Conservation (phyloP, 805 yeast genomes). For the Phaffomyces thermotolerans region DNA sequence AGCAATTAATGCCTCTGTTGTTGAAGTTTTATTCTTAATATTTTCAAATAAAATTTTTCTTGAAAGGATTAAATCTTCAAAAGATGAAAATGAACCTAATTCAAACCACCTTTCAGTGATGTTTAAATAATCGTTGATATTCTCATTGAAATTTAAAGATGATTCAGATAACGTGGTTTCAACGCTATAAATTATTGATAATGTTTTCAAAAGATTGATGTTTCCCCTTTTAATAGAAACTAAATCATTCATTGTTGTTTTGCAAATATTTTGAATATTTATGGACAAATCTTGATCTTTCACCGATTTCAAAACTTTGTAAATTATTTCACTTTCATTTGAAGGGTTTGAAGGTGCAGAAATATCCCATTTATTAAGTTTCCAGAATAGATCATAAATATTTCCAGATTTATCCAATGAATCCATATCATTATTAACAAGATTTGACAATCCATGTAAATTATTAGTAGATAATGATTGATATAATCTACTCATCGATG, state of each 20-base stretch:
- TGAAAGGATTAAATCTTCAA: constrained; percentile 38
- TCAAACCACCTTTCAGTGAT: constrained; percentile 30
- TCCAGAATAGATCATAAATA: constrained; percentile 65
- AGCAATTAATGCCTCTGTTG: constrained; percentile 19
- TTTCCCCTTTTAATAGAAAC: background rate
- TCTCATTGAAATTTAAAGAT: background rate
- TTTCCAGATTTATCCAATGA: constrained; percentile 14
- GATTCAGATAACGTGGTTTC: constrained; percentile 5
- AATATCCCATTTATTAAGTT: constrained; percentile 68
- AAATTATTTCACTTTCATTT: constrained; percentile 41
- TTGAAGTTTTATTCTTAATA: background rate
- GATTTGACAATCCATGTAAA: constrained; percentile 46
- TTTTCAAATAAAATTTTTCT: constrained; percentile 30
- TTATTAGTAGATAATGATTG: constrained; percentile 44
- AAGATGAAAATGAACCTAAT: constrained; percentile 26
- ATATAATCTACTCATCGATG: constrained; percentile 18
- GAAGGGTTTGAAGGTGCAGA: constrained; percentile 37
- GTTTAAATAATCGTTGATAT: constrained; percentile 6
- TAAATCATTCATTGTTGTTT: background rate
- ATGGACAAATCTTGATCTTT: constrained; percentile 26
- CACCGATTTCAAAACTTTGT: constrained; percentile 42
- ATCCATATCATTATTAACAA: constrained; percentile 28
- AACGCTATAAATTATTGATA: constrained; percentile 11
- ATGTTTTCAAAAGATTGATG: constrained; percentile 3
- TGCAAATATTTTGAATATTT: constrained; percentile 5